Percentiles rank a stretch among this genome's conserved stretches.
These are phyloP conservation scores for Brassica cretica DNA, from an alignment of 345 rosid genomes.

Conservation along the genomic window DNA sequence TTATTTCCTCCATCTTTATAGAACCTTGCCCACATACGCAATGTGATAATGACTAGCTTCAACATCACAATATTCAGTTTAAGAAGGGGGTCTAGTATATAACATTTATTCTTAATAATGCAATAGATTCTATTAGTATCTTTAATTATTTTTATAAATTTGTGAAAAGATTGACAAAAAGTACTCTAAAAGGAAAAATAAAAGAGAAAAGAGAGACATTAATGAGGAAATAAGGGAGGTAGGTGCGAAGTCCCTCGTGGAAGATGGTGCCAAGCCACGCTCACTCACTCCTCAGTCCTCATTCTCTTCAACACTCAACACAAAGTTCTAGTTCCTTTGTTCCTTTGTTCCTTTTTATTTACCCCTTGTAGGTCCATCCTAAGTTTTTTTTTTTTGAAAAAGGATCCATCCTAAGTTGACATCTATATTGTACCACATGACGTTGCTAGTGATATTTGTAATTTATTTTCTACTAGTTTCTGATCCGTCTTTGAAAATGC, in stretches of 20 bases:
- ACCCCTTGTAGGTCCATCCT: slow-evolving; percentile 24
- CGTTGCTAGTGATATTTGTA: slow-evolving; percentile 17
- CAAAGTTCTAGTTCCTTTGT: slow-evolving; percentile 22
- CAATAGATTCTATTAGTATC: background rate
- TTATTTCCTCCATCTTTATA: background rate
- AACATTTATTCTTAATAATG: slow-evolving; percentile 15
- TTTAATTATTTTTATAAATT: background rate
- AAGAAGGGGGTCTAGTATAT: background rate
- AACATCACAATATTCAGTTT: slow-evolving; percentile 30
- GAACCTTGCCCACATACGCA: background rate
- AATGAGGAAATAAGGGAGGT: slow-evolving; percentile 21
- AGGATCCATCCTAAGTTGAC: slow-evolving; percentile 6
- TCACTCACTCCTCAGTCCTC: slow-evolving; percentile 13
- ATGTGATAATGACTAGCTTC: slow-evolving; percentile 14
- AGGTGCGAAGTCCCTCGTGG: slow-evolving; percentile 39
- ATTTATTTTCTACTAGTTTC: background rate
- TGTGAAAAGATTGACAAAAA: slow-evolving; percentile 26
- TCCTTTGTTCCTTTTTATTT: slow-evolving; percentile 5
- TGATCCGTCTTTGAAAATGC: too few species aligned
- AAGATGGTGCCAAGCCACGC: slow-evolving; percentile 36
- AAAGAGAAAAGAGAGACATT: slow-evolving; percentile 29
- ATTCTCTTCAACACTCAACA: slow-evolving; percentile 18
- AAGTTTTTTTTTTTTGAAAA: background rate
- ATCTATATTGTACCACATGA: slow-evolving; percentile 4
- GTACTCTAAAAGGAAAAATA: slow-evolving; percentile 14